Evolutionary conservation across 805 yeast species (phyloP).

Genomic region (Sugiyamaella mastotermitis): DNA sequence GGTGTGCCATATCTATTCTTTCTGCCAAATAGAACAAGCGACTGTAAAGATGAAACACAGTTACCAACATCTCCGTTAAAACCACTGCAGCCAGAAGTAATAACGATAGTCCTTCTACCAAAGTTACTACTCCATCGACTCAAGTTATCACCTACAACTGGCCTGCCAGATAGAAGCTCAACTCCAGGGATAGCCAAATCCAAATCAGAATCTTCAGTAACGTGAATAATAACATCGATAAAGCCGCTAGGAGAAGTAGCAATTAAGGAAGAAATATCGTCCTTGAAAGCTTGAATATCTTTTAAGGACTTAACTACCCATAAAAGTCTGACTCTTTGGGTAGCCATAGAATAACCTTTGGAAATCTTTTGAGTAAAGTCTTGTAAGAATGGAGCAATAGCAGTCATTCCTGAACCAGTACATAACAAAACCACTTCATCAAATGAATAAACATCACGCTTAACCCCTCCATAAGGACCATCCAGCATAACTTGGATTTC

Average conservation of each 20-base stretch:
- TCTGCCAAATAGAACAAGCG: constrained; percentile 9
- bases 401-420: constrained; percentile 44
- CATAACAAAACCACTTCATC: constrained; percentile 36
- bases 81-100: constrained; percentile 11
- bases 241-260: constrained; percentile 1
- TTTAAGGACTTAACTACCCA: constrained; percentile 13
- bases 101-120: constrained; percentile 11
- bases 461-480: constrained; percentile 44
- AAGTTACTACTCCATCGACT: constrained; percentile 9
- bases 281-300: constrained; percentile 11
- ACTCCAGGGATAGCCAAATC: neutral
- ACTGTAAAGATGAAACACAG: constrained; percentile 13
- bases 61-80: constrained; percentile 12
- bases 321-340: constrained; percentile 8
- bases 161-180: constrained; percentile 6
- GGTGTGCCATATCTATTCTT: constrained; percentile 4
- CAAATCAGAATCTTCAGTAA: constrained; percentile 6
- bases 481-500: constrained; percentile 32
- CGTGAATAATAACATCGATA: constrained; percentile 5
- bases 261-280: constrained; percentile 8
- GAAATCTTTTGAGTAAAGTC: constrained; percentile 1
- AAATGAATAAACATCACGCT: constrained; percentile 38
- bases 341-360: neutral
- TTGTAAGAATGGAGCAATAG: constrained; percentile 12
- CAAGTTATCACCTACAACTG: constrained; percentile 5